Evolutionary conservation across 2,329 filamentous ascomycete genomes (phyloP), one percentile per base, ranked within the genome.

Genomic region (Arachnomyces sp.): DNA sequence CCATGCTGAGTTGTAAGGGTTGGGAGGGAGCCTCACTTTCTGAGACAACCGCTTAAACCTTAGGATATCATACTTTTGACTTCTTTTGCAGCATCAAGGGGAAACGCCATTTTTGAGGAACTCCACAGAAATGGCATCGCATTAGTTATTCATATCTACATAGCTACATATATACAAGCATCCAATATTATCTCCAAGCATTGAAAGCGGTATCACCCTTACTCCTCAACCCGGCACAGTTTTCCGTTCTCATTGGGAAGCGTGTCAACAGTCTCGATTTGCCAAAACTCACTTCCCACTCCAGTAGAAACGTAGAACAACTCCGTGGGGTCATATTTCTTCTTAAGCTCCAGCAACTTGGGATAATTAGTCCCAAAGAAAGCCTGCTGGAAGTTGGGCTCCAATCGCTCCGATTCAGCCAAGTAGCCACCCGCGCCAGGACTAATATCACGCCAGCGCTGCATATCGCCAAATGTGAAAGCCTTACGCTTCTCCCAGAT

Each of bases 331-430:
- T 59, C 57, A 43, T 52, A 59, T 12, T 47, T 44, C 6, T 48
- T 34, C 49, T 59, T 59, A 18, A 59, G 34, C 31, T 47, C 28
- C 39, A 52, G 33, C 29, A 60, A 39, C 20, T 43, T 38, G 2
- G 36, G 38, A 40, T 59, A 59, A 31, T 56, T 51, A n/a, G 42
- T 33, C 4, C 51, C 51, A 18, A 40, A 53, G 34, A 46, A 53
- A 4, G 43, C 44, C 12, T 46, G n/a, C 31, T 53, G 31, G 44
- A 47, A 53, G n/a, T 51, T 30, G 2, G 49, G 49, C 29, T 51
- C 45, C 9, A 40, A 17, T 31, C 44, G 46, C 38, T 45, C 31
- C 4, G 38, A 48, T 41, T 52, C 49, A 20, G 49, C 51, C 6
- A 49, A 15, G 34, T 51, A 51, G 12, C 36, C 33, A 25, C 49